These are phyloP conservation scores for Citrus mangshanensis DNA, from an alignment of 345 rosid species.

Conservation along the genomic window DNA sequence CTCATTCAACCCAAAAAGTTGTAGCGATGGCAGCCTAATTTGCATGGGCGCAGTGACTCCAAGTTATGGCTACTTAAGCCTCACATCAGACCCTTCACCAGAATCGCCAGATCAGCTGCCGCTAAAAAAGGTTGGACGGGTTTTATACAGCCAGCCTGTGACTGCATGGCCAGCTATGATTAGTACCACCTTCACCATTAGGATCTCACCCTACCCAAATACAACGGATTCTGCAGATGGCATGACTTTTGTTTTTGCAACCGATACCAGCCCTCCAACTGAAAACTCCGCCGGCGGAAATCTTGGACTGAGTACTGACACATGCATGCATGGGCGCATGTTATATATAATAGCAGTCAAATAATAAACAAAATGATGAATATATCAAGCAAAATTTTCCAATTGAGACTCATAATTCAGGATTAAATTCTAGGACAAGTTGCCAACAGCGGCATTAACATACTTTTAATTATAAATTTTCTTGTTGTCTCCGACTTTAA, in stretches of 20 bases:
- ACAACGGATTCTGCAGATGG: not conserved
- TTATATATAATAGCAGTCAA: no score
- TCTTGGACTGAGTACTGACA: no score
- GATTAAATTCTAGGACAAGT: no score
- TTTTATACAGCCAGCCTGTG: not conserved
- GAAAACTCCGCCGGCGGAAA: no score
- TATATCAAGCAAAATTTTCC: no score
- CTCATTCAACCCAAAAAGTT: constrained; percentile 19
- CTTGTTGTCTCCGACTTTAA: no score
- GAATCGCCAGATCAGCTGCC: no score
- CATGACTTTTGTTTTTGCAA: not conserved
- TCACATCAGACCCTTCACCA: constrained; percentile 20
- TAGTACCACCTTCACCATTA: not conserved
- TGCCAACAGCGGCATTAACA: no score
- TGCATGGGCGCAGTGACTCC: constrained; percentile 24
- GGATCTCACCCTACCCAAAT: not conserved
- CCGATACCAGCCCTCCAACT: not conserved
- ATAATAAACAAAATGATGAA: no score
- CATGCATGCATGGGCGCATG: no score
- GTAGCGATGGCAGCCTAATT: constrained; percentile 19
- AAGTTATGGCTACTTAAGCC: constrained; percentile 20
- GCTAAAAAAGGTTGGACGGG: not conserved
- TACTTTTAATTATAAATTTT: no score
- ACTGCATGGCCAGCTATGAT: not conserved
- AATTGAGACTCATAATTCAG: no score